Evolutionary conservation across 2,329 filamentous ascomycete genomes (phyloP).

Genomic region (Talaromyces sp.): DNA sequence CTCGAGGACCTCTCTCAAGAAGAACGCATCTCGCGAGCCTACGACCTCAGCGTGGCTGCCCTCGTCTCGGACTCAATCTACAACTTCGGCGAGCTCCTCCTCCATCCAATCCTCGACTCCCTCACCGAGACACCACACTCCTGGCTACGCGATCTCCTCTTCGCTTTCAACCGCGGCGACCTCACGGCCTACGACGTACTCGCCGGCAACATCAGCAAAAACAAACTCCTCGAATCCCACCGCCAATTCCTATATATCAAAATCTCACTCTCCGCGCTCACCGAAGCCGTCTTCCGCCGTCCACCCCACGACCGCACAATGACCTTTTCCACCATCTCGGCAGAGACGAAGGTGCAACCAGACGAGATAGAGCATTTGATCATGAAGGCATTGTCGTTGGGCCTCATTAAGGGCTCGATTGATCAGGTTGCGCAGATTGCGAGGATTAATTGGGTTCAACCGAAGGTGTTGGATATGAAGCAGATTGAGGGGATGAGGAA

Average conservation of each 20-base stretch:
- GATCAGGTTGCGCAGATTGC: conserved; percentile 95
- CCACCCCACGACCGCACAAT: conserved; percentile 94
- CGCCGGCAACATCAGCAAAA: conserved; percentile 73
- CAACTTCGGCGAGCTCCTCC: conserved; percentile 98
- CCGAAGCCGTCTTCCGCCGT: conserved; percentile 92
- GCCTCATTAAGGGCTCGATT: conserved; percentile 84
- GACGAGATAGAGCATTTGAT: conserved; percentile 96
- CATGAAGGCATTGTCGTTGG: conserved; percentile 97
- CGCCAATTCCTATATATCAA: conserved; percentile 88
- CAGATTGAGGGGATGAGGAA: conserved; percentile 92
- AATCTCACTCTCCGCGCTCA: conserved; percentile 93
- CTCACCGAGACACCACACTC: conserved; percentile 70
- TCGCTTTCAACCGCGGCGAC: conserved; percentile 96
- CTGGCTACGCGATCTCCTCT: conserved; percentile 93
- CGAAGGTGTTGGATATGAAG: conserved; percentile 91
- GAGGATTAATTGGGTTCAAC: conserved; percentile 97
- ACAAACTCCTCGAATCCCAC: conserved; percentile 75
- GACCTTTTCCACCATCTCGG: conserved; percentile 81
- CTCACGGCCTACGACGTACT: conserved; percentile 81
- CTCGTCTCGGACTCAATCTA: conserved; percentile 94
- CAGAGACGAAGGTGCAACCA: conserved; percentile 85
- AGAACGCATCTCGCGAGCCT: conserved; percentile 79
- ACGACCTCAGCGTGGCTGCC: conserved; percentile 88
- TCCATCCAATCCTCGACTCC: conserved; percentile 91
- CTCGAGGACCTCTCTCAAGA: conserved; percentile 67